Conservation (phyloP, 2,329 filamentous ascomycete genomes). For the Penicillium glabrum region DNA sequence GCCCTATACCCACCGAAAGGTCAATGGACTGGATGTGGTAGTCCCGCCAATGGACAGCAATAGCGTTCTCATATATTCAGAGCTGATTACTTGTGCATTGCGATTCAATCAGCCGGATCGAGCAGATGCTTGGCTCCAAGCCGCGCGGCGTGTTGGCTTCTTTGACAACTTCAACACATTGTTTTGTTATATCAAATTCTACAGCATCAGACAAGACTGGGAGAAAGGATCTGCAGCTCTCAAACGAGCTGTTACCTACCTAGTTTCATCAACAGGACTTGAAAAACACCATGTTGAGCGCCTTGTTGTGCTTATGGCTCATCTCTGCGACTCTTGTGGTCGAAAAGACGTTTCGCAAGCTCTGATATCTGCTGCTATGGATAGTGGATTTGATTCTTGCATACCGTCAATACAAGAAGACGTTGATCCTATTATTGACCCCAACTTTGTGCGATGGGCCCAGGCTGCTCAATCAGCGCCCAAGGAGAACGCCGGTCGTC, state of each 20-base stretch:
- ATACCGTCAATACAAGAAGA: slow-evolving; percentile 29
- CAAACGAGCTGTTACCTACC: slow-evolving; percentile 35
- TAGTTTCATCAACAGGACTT: slow-evolving; percentile 36
- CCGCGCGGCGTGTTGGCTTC: slow-evolving; percentile 35
- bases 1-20: slow-evolving; percentile 23
- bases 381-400: slow-evolving; percentile 35
- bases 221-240: slow-evolving; percentile 33
- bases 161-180: slow-evolving; percentile 39
- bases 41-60: slow-evolving; percentile 35
- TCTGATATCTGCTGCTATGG: slow-evolving; percentile 37
- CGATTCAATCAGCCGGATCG: slow-evolving; percentile 42
- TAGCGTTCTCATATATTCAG: slow-evolving; percentile 35
- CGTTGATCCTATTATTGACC: slow-evolving; percentile 23
- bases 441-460: slow-evolving; percentile 29
- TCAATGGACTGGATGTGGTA: slow-evolving; percentile 39
- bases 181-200: slow-evolving; percentile 39
- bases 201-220: slow-evolving; percentile 38
- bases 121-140: slow-evolving; percentile 42
- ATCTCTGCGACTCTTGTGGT: slow-evolving; percentile 38
- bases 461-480: slow-evolving; percentile 22
- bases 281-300: slow-evolving; percentile 29
- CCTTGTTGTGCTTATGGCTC: slow-evolving; percentile 40
- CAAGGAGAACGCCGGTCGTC: slow-evolving; percentile 15
- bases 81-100: slow-evolving; percentile 39
- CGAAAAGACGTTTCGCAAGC: slow-evolving; percentile 29